A percentile compares a stretch with the other conserved stretches of the same genome.
phyloP scores from a whole-genome alignment of 306 rosid genomes.

The Quercus gilva region DNA sequence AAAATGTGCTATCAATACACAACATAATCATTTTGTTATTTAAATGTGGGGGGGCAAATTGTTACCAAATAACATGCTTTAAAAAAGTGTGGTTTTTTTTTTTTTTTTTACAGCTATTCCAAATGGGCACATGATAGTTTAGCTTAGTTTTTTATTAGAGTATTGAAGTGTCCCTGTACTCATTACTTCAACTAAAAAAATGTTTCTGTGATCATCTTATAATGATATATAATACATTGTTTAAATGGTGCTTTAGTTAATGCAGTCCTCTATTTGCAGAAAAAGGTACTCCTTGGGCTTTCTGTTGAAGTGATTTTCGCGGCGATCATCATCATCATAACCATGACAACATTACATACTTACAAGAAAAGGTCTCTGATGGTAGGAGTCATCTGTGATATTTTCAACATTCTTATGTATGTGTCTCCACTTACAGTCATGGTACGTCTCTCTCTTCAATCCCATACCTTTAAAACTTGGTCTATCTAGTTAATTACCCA shows the following conservation, averaged over 20 bases:
- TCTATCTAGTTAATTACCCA: neutral
- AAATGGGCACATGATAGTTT: too few relatives aligned
- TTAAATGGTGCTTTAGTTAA: neutral
- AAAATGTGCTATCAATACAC: too few relatives aligned
- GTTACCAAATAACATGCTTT: too few relatives aligned
- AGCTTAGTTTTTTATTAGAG: too few relatives aligned
- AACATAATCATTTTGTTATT: too few relatives aligned
- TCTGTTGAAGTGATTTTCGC: slow-evolving; percentile 29
- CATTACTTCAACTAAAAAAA: too few relatives aligned
- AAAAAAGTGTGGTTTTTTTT: too few relatives aligned
- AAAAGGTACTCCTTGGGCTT: slow-evolving; percentile 23
- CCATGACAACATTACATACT: slow-evolving; percentile 41
- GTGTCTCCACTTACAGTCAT: slow-evolving; percentile 61
- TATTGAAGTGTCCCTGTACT: too few relatives aligned
- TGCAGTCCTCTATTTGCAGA: slow-evolving; percentile 33
- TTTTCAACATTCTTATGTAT: slow-evolving; percentile 77
- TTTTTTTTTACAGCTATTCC: too few relatives aligned
- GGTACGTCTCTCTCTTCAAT: slow-evolving; percentile 32
- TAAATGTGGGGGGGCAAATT: too few relatives aligned
- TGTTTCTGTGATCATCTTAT: too few relatives aligned
- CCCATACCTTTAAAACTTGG: neutral
- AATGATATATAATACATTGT: neutral
- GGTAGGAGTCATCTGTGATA: slow-evolving; percentile 61
- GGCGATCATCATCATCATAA: slow-evolving; percentile 27
- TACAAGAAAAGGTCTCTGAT: slow-evolving; percentile 41